phyloP scores from a whole-genome alignment of 2,329 filamentous ascomycete species.

The Diaporthe humulicola region DNA sequence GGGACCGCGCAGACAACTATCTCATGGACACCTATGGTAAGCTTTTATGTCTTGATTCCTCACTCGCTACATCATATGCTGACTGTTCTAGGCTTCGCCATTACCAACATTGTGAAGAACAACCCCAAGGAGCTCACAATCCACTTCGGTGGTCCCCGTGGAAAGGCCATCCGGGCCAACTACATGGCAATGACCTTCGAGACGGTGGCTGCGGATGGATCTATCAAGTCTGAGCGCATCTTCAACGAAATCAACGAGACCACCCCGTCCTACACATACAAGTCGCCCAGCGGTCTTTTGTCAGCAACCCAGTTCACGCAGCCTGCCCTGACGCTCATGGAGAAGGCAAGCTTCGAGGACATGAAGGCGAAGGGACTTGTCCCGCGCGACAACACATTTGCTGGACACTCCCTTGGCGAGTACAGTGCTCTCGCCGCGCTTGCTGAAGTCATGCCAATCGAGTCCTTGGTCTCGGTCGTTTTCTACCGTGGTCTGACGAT shows the following conservation, averaged over 20 bases:
- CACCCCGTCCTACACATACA: constrained; percentile 96
- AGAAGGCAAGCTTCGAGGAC: constrained; percentile 99
- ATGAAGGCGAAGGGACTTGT: constrained; percentile 98
- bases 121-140: constrained; percentile 99
- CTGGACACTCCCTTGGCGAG: constrained; percentile 97
- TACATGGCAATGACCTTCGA: constrained; percentile 99
- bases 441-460: constrained; percentile 99
- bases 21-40: constrained; percentile 98
- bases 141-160: constrained; percentile 95
- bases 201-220: constrained; percentile 91
- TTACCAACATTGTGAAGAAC: constrained; percentile 99
- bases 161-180: constrained; percentile 97
- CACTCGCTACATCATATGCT: constrained; percentile 20
- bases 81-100: constrained; percentile 79
- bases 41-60: constrained; percentile 44
- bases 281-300: constrained; percentile 91
- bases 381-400: constrained; percentile 95
- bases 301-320: constrained; percentile 99
- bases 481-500: constrained; percentile 99
- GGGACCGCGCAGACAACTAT: constrained; percentile 97
- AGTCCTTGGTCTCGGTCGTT: constrained; percentile 96
- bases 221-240: constrained; percentile 98
- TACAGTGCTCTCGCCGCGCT: constrained; percentile 97
- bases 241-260: constrained; percentile 97
- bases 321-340: constrained; percentile 97